These are phyloP conservation scores for Phycomyces nitens DNA, from an alignment of 192 early-diverging fungal genomes.

Conservation along the genomic window DNA sequence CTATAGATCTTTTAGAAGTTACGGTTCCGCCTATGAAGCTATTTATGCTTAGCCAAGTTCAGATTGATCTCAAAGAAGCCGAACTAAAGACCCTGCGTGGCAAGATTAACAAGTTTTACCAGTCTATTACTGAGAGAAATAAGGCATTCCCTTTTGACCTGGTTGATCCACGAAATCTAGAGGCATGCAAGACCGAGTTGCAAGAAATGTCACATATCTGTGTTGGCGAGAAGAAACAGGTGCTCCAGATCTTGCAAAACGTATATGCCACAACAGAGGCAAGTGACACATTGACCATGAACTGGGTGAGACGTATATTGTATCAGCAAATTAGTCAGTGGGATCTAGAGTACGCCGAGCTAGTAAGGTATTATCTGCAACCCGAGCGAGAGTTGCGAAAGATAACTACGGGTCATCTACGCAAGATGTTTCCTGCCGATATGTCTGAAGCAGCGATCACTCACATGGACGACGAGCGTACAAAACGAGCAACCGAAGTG, in stretches of 20 bases:
- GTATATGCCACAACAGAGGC: slow-evolving; percentile 71
- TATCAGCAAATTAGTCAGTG: slow-evolving; percentile 78
- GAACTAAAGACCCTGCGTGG: slow-evolving; percentile 68
- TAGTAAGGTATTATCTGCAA: slow-evolving; percentile 78
- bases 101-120: slow-evolving; percentile 79
- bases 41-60: slow-evolving; percentile 55
- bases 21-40: slow-evolving; percentile 66
- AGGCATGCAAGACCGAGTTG: slow-evolving; percentile 68
- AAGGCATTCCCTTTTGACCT: slow-evolving; percentile 78
- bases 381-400: slow-evolving; percentile 74
- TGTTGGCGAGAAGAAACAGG: slow-evolving; percentile 71
- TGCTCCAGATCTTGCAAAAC: slow-evolving; percentile 83
- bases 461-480: slow-evolving; percentile 31
- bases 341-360: slow-evolving; percentile 80
- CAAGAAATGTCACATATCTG: slow-evolving; percentile 67
- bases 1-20: slow-evolving; percentile 71
- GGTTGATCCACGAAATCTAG: slow-evolving; percentile 66
- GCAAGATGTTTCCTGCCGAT: slow-evolving; percentile 56
- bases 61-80: slow-evolving; percentile 64
- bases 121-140: slow-evolving; percentile 79
- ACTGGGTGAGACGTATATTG: slow-evolving; percentile 69
- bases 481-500: slow-evolving; percentile 37
- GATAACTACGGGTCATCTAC: slow-evolving; percentile 59
- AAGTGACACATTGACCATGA: slow-evolving; percentile 79
- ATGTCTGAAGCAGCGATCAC: slow-evolving; percentile 3